Evolutionary conservation across 106 monocot species (phyloP), one percentile per base, ranked within the genome.

Genomic region (Phalaenopsis equestris): DNA sequence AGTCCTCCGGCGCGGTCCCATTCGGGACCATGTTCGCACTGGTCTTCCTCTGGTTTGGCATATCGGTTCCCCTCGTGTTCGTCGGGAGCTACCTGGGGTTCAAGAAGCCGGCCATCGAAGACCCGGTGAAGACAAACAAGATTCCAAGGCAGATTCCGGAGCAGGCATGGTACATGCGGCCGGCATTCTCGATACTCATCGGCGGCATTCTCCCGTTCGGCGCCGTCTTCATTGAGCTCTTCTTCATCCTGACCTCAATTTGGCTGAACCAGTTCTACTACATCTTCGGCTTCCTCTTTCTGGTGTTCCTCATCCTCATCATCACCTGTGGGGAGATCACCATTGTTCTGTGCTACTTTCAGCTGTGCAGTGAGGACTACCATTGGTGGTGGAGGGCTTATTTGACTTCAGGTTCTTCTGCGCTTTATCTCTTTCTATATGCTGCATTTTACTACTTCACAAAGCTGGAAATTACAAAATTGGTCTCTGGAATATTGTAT

Each of bases 181-280:
- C 91, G 21, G 83, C 85, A 42, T 91, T 91, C 83, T 91, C 91
- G 11, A 82, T 91, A 48, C 82, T 91, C 38, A 88, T 90, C 46
- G 90, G 90, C 8, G 87, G 90, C 55, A 86, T 90, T 55, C 87
- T 90, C 56, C 90, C 90, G 47, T 90, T 90, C 82, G 90, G 90
- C 42, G 90, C 90, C 12, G 87, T 90, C 57, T 90, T 90, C 75
- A 90, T 90, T 39, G 91, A 91, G 78, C 84, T 91, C 16, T 91
- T 91, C 86, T 91, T 88, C 82, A 91, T 91, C 79, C 56, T 91
- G 75, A 91, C 91, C 8, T 91, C 91, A 7, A 88, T 91, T 65
- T 91, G 91, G 91, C 81, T 91, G 77, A 88, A 91, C 80, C 91
- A 91, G 61, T 91, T 91, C 84, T 91, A 91, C 82, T 91, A 91